These are phyloP conservation scores for Colletotrichum cordylinicola DNA, from an alignment of 2,329 filamentous ascomycete genomes.

Conservation along the genomic window DNA sequence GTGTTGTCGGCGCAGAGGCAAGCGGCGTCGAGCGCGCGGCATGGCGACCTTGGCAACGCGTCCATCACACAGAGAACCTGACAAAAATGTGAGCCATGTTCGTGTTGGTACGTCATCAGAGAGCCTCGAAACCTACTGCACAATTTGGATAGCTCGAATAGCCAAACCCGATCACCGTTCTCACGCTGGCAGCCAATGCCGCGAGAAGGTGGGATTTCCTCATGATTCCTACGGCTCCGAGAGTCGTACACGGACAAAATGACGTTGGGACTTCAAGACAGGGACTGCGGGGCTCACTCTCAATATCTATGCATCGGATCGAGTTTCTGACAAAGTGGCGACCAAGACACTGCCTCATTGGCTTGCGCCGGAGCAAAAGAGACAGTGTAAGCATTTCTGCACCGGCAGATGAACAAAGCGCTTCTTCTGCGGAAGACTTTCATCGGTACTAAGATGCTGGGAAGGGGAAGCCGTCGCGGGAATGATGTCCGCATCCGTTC, in stretches of 20 bases:
- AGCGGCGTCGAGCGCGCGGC: background rate
- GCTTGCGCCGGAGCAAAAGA: background rate
- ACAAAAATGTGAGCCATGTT: fast-evolving
- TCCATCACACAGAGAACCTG: background rate
- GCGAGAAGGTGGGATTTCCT: background rate
- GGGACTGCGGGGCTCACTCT: background rate
- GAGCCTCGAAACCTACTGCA: background rate
- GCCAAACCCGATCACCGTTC: background rate
- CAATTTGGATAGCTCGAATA: background rate
- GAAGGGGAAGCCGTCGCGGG: background rate
- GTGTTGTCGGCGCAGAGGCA: background rate
- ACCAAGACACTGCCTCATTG: background rate
- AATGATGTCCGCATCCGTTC: background rate
- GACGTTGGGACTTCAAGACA: background rate
- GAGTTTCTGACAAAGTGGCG: background rate
- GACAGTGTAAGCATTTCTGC: background rate
- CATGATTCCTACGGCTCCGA: background rate
- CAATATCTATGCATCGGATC: background rate
- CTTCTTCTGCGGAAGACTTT: background rate
- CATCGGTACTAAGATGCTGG: background rate
- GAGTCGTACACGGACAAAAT: background rate
- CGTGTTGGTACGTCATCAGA: background rate
- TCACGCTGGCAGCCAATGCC: background rate
- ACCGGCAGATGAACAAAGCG: background rate
- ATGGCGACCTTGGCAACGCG: background rate